These are phyloP conservation scores for Sphagnum contortum DNA, from an alignment of 225 moss, liverwort and hornwort genomes.

Conservation along the genomic window DNA sequence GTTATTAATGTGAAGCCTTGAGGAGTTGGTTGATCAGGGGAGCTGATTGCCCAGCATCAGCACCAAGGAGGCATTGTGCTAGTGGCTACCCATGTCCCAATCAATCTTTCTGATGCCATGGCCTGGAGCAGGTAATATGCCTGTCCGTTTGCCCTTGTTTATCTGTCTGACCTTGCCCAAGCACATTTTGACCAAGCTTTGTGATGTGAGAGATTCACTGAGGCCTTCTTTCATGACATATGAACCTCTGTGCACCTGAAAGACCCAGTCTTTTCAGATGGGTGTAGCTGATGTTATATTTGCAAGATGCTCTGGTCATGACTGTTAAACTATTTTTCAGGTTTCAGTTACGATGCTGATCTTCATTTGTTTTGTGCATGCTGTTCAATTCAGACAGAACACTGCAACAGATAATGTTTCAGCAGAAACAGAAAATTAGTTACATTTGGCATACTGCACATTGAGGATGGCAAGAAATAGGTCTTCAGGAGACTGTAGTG, in stretches of 20 bases:
- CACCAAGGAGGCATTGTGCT: conserved; percentile 75
- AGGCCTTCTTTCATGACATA: neutral
- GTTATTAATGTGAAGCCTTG: too few relatives aligned
- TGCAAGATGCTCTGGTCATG: too few relatives aligned
- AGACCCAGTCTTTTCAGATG: too few relatives aligned
- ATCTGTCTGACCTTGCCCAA: too few relatives aligned
- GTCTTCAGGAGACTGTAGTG: too few relatives aligned
- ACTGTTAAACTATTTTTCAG: neutral
- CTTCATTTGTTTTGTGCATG: conserved; percentile 1
- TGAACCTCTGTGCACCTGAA: too few relatives aligned
- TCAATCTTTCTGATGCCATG: conserved; percentile 66
- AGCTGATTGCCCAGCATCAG: conserved; percentile 70
- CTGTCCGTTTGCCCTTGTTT: too few relatives aligned
- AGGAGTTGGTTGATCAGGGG: conserved; percentile 29
- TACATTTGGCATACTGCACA: neutral
- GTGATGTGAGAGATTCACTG: neutral
- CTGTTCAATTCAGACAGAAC: conserved; percentile 34
- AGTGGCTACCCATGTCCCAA: conserved; percentile 82
- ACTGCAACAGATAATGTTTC: conserved; percentile 29
- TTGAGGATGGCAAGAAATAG: neutral
- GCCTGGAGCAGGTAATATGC: conserved; percentile 44
- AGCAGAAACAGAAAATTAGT: neutral
- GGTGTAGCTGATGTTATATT: too few relatives aligned
- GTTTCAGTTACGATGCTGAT: neutral
- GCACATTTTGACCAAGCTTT: too few relatives aligned